Evolutionary conservation across 371 early-diverging fungal species (phyloP), one percentile per base, ranked within the genome.

Genomic region (Mortierella sp.): DNA sequence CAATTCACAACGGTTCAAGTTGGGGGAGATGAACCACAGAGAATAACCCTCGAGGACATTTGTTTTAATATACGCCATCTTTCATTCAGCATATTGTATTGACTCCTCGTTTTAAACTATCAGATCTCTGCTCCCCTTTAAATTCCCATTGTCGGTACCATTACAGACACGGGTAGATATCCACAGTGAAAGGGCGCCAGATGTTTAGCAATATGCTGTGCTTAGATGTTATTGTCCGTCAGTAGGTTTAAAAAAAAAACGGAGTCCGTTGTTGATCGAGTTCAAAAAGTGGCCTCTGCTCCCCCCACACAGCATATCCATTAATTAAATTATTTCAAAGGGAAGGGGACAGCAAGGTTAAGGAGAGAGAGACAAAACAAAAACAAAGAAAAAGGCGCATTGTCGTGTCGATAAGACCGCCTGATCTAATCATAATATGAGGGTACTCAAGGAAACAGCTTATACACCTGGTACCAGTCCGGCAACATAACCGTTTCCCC

Each of bases 281-380:
- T 3, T 1, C 10, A 23, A 12, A 45, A 45, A 45, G n/a, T 23
- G 60, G 40, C 15, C 60, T 28, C 23, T 34, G 60, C 60, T 2
- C 53, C 53, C 53, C 53, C 53, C 22, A 53, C 53, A 53, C 53
- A 53, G 28, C 53, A 6, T 47, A 13, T 17, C 47, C 47, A 17
- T 45, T 45, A 26, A 26, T 53, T 53, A 9, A 53, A 53, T 53
- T 53, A 26, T 53, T 53, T 26, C 22, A 12, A 26, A 22, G 37
- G 60, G n/a, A 22, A 22, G 56, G 28, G 28, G 56, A 55, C 10
- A 12, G 23, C 12, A 29, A 9, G 4, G 34, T 29, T 17, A 15
- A 34, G 32, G 57, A 34, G 5, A 15, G 29, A 42, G 19, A 34
- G 19, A 34, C n/a, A n/a, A n/a, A n/a, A n/a, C n/a, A n/a, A n/a